These are phyloP conservation scores for Chytridiales sp. DNA, from an alignment of 371 early-diverging fungal species.

Conservation along the genomic window DNA sequence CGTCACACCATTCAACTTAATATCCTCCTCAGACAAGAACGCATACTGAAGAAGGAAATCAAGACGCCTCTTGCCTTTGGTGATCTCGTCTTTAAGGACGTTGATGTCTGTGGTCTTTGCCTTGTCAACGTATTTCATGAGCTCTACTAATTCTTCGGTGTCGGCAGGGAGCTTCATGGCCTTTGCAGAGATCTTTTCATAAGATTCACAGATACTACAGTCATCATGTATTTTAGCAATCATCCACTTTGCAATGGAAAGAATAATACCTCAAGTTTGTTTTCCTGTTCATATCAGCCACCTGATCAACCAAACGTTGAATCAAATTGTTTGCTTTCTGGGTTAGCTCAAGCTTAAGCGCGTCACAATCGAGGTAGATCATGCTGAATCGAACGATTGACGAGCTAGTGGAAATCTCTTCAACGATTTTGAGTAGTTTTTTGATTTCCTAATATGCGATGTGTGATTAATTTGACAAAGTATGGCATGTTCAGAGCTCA, in stretches of 20 bases:
- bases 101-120: conserved; percentile 48
- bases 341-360: conserved; percentile 50
- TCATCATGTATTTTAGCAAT: not conserved
- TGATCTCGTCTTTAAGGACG: conserved; percentile 50
- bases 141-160: conserved; percentile 56
- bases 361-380: conserved; percentile 53
- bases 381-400: conserved; percentile 50
- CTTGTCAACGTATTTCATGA: conserved; percentile 55
- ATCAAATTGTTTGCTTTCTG: conserved; percentile 53
- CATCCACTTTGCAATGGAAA: not conserved
- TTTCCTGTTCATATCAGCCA: conserved; percentile 56
- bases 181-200: conserved; percentile 53
- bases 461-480: not conserved
- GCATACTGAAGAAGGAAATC: conserved; percentile 57
- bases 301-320: conserved; percentile 55
- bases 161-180: conserved; percentile 56
- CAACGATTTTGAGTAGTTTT: conserved; percentile 48
- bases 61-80: conserved; percentile 49
- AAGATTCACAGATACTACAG: conserved; percentile 52
- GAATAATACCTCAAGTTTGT: conserved; percentile 36
- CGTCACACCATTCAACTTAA: conserved; percentile 55
- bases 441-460: conserved; percentile 49
- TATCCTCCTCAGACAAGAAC: conserved; percentile 56
- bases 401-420: conserved; percentile 48
- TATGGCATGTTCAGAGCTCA: not conserved